phyloP scores from a whole-genome alignment of 1,284 basidiomycete genomes.

The Austropuccinia psidii region DNA sequence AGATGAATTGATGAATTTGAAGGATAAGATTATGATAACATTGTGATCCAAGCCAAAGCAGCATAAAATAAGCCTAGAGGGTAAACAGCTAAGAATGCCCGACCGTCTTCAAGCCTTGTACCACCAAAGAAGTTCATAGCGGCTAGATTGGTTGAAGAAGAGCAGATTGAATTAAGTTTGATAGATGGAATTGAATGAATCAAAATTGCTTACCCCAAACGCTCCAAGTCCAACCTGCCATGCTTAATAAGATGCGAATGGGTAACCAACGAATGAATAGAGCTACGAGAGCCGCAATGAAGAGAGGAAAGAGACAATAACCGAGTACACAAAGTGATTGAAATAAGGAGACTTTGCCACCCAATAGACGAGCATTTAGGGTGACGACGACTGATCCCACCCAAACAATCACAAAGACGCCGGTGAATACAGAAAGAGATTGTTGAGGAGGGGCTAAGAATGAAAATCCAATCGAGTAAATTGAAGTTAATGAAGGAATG shows the following conservation, averaged over 20 bases:
- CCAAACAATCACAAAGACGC: constrained; percentile 81
- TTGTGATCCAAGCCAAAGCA: constrained; percentile 47
- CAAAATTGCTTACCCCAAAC: constrained; percentile 68
- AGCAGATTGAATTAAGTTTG: neutral
- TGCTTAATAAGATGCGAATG: constrained; percentile 70
- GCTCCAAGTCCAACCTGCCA: constrained; percentile 83
- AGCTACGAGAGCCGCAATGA: constrained; percentile 76
- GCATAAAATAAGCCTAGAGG: constrained; percentile 62
- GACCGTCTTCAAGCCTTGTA: constrained; percentile 77
- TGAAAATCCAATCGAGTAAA: neutral
- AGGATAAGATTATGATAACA: constrained; percentile 42
- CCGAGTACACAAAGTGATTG: constrained; percentile 83
- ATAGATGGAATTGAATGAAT: neutral
- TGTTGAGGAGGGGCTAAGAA: constrained; percentile 66
- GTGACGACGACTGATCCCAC: constrained; percentile 81
- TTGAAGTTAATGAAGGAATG: neutral
- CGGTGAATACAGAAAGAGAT: constrained; percentile 79
- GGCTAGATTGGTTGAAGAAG: constrained; percentile 52
- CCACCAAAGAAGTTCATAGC: constrained; percentile 89
- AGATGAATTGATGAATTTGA: neutral
- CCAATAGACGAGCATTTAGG: constrained; percentile 88
- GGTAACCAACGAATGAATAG: constrained; percentile 78
- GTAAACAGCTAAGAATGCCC: constrained; percentile 83
- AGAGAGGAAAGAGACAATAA: constrained; percentile 81
- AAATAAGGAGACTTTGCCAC: constrained; percentile 91